Base-by-base conservation (phyloP, 139 green algal species). In the Haematococcus sp. region DNA sequence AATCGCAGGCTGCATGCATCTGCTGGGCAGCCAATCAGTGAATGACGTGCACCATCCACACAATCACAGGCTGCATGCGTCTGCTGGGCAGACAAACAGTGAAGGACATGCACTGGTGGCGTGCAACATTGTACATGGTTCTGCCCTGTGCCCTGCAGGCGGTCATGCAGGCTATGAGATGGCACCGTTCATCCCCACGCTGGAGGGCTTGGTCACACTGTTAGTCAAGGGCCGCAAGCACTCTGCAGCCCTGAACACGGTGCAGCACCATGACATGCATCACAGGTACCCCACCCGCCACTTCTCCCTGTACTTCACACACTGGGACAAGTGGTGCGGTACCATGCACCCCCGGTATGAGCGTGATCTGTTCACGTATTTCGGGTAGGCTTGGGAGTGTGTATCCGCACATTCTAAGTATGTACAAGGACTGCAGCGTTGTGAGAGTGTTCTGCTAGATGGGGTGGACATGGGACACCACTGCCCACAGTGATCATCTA, bases 241-340 rank as follows among this genome's bases (percentile, higher is more conserved):
- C 59, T 27, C 13, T 28, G 28, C 40, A 5, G 83, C 33, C 25
- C 84, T 96, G 22, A 97, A 96, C 78, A 97, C 93, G 1, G 92
- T 97, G 63, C 86, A 89, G 83, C 87, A 94, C 82, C 92, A 97
- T 76, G 91, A 97, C 85, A 91, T 96, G 92, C 92, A 97, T 81
- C 92, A 97, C 83, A 81, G 85, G 55, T 84, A 30, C 79, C 90
- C 91, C 31, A 87, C 55, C 23, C 75, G 73, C 33, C 91, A 97
- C 83, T 97, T 95, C 81, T 91, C 83, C 1, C 86, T 97, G 25
- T 97, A 97, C 84, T 94, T 97, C 80, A 97, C 92, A 1, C 91
- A 97, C 83, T 97, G 91, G 92, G 93, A 97, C 78, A 73, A 87
- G 3, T 70, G 78, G 76, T 87, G 78, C 61, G 81, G 81, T 22